Evolutionary conservation across 768 basidiomycete genomes (phyloP).

Genomic region (Pholiota molesta): DNA sequence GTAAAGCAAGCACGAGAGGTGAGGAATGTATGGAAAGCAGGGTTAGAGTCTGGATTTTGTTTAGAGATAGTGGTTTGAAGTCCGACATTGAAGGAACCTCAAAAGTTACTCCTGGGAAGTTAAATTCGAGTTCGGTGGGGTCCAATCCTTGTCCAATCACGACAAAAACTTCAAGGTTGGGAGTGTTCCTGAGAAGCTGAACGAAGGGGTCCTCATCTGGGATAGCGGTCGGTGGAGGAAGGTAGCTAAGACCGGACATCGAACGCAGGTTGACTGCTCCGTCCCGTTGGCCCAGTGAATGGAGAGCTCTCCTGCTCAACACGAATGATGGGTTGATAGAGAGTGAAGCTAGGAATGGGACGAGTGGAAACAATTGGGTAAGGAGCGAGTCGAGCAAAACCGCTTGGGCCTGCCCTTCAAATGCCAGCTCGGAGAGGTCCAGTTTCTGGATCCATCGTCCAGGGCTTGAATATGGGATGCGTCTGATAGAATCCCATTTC

Average conservation of each 20-base stretch:
- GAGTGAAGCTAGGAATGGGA: conserved; percentile 63
- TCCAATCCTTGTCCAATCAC: conserved; percentile 64
- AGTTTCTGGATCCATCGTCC: conserved; percentile 84
- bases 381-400: conserved; percentile 66
- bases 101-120: conserved; percentile 21
- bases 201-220: conserved; percentile 60
- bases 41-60: conserved; percentile 58
- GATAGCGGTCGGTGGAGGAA: conserved; percentile 33
- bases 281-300: conserved; percentile 54
- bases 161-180: conserved; percentile 64
- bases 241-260: conserved; percentile 60
- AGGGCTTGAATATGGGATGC: conserved; percentile 85
- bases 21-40: conserved; percentile 71
- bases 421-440: conserved; percentile 63
- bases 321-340: conserved; percentile 57
- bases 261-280: conserved; percentile 49
- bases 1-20: conserved; percentile 60
- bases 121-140: conserved; percentile 47
- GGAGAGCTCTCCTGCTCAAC: conserved; percentile 62
- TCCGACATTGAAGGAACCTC: conserved; percentile 32
- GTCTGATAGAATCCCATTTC: conserved; percentile 86
- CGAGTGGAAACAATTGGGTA: conserved; percentile 62
- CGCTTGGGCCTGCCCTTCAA: conserved; percentile 47
- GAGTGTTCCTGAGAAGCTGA: conserved; percentile 55
- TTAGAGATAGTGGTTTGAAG: conserved; percentile 54